These are phyloP conservation scores for Vanderwaltozyma yarrowii DNA, from an alignment of 805 yeast species.

Conservation along the genomic window DNA sequence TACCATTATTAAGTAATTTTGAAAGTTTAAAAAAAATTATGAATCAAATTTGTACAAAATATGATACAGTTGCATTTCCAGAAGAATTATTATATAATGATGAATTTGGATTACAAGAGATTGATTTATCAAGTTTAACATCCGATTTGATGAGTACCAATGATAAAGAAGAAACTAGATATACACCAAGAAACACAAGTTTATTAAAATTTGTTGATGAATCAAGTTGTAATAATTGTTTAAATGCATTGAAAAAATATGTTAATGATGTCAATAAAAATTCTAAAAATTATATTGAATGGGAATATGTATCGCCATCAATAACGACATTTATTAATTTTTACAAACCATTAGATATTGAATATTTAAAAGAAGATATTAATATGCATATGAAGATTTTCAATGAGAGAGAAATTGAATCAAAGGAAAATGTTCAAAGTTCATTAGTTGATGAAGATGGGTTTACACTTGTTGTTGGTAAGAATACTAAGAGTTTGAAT, in stretches of 20 bases:
- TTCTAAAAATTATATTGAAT: constrained; percentile 28
- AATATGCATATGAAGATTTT: constrained; percentile 55
- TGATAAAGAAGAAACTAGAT: constrained; percentile 27
- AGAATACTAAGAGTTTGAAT: constrained; percentile 67
- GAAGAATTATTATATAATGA: constrained; percentile 38
- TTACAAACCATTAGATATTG: constrained; percentile 37
- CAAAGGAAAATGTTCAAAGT: constrained; percentile 44
- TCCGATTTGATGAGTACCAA: constrained; percentile 39
- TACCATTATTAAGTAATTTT: constrained; percentile 54
- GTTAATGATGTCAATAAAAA: constrained; percentile 37
- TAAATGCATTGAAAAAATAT: constrained; percentile 47
- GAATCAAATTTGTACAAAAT: constrained; percentile 36
- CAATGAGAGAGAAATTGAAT: constrained; percentile 57
- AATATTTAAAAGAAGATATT: constrained; percentile 44
- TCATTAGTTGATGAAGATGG: constrained; percentile 85
- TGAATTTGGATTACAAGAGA: constrained; percentile 35
- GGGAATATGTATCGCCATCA: constrained; percentile 27
- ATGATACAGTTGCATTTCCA: constrained; percentile 47
- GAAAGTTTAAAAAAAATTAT: constrained; percentile 47
- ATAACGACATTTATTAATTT: constrained; percentile 34
- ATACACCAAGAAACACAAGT: constrained; percentile 65
- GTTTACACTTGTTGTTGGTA: constrained; percentile 80
- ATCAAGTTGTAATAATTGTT: constrained; percentile 44
- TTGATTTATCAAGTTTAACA: constrained; percentile 49
- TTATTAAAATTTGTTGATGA: constrained; percentile 67